Conservation (phyloP, 1,284 basidiomycete genomes). For the Polyporus tsugae region DNA sequence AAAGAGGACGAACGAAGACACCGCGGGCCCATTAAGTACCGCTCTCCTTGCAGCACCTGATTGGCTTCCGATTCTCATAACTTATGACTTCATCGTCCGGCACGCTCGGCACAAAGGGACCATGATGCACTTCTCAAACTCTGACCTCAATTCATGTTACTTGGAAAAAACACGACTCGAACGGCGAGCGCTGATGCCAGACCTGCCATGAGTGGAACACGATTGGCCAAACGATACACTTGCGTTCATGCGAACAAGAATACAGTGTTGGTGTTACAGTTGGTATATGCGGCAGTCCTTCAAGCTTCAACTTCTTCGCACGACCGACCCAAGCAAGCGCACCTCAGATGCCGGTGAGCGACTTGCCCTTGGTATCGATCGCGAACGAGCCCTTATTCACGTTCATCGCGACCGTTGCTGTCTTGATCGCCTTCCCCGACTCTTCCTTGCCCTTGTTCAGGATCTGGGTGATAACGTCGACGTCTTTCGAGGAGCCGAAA, state of each 20-base stretch:
- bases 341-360: conserved; percentile 31
- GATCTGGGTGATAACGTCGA: conserved; percentile 66
- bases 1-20: conserved; percentile 1
- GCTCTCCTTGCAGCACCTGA: not conserved
- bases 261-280: conserved; percentile 19
- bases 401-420: conserved; percentile 43
- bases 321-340: not conserved
- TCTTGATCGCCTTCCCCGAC: conserved; percentile 52
- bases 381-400: conserved; percentile 50
- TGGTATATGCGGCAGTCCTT: conserved; percentile 5
- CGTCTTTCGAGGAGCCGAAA: conserved; percentile 72
- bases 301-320: conserved; percentile 4
- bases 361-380: conserved; percentile 50
- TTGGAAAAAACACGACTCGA: not conserved
- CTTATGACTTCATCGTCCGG: no score
- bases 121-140: conserved; percentile 12
- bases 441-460: conserved; percentile 70
- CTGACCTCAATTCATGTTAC: not conserved
- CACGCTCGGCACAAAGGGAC: not conserved
- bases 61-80: conserved; percentile 13
- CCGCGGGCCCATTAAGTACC: not conserved
- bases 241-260: conserved; percentile 1
- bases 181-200: not conserved
- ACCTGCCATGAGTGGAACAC: not conserved
- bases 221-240: not conserved